phyloP scores from a whole-genome alignment of 176 grass and related monocot species.

The Melocanna baccifera region DNA sequence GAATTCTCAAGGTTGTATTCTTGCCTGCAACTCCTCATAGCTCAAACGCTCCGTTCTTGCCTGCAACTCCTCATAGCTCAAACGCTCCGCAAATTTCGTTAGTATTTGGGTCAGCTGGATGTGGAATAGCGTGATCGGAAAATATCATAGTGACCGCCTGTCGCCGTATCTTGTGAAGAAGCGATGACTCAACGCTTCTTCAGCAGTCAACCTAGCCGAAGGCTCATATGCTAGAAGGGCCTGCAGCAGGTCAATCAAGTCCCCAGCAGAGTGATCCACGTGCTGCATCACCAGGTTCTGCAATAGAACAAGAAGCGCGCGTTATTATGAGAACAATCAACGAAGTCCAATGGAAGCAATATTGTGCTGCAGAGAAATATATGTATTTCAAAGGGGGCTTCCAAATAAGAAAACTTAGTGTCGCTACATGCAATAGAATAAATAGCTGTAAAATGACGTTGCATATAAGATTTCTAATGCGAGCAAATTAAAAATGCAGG shows the following conservation, averaged over 20 bases:
- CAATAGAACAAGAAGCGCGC: neutral
- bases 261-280: constrained; percentile 59
- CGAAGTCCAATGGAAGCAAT: neutral
- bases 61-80: neutral
- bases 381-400: neutral
- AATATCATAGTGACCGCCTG: neutral
- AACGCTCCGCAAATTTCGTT: neutral
- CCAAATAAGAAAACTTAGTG: neutral
- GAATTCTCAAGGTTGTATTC: neutral
- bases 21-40: neutral
- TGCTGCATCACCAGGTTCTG: constrained; percentile 68
- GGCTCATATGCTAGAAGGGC: constrained; percentile 47
- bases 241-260: constrained; percentile 47
- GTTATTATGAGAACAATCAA: neutral
- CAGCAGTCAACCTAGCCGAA: constrained; percentile 33
- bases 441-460: neutral
- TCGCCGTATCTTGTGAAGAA: constrained; percentile 35
- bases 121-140: neutral
- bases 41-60: neutral
- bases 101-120: neutral
- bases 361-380: neutral
- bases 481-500: neutral
- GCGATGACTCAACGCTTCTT: constrained; percentile 34
- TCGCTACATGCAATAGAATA: neutral
- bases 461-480: neutral